Evolutionary conservation across 371 early-diverging fungal species (phyloP).

Genomic region (Choanephora cucurbitarum): DNA sequence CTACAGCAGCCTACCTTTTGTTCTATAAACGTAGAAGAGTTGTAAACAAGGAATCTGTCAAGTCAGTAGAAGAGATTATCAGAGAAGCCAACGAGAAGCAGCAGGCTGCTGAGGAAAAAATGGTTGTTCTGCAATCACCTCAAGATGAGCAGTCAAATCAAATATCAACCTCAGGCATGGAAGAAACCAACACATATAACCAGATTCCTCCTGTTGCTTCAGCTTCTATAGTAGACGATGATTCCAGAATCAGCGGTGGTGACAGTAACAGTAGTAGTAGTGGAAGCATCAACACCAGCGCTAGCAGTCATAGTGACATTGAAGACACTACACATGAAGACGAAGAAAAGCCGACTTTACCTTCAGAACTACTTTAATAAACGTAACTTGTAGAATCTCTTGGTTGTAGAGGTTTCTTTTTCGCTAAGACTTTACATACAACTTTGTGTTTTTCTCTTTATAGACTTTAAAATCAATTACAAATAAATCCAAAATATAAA

Average conservation of each 20-base stretch:
- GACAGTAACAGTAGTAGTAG: not conserved
- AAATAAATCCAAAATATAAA: too few relatives aligned
- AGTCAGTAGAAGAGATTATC: conserved; percentile 23
- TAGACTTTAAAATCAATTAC: too few relatives aligned
- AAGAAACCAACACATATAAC: not conserved
- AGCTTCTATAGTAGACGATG: too few relatives aligned
- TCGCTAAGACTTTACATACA: too few relatives aligned
- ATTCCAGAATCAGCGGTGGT: not conserved
- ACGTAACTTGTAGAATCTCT: too few relatives aligned
- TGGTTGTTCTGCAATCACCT: not conserved
- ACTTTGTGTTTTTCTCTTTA: too few relatives aligned
- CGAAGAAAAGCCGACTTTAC: not conserved
- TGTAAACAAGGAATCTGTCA: conserved; percentile 4
- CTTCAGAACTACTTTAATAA: not conserved
- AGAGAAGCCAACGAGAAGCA: conserved; percentile 22
- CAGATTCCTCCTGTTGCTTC: not conserved
- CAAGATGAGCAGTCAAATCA: not conserved
- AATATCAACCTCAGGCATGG: not conserved
- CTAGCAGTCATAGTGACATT: not conserved
- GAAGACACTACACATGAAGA: not conserved
- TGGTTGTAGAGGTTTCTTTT: too few relatives aligned
- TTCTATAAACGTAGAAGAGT: conserved; percentile 76
- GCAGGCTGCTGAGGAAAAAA: conserved; percentile 28
- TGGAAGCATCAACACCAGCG: not conserved
- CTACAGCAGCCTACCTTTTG: conserved; percentile 81